Percentiles rank a stretch among this genome's conserved stretches.
phyloP scores from a whole-genome alignment of 345 rosid species.

The Hypericum androsaemum region DNA sequence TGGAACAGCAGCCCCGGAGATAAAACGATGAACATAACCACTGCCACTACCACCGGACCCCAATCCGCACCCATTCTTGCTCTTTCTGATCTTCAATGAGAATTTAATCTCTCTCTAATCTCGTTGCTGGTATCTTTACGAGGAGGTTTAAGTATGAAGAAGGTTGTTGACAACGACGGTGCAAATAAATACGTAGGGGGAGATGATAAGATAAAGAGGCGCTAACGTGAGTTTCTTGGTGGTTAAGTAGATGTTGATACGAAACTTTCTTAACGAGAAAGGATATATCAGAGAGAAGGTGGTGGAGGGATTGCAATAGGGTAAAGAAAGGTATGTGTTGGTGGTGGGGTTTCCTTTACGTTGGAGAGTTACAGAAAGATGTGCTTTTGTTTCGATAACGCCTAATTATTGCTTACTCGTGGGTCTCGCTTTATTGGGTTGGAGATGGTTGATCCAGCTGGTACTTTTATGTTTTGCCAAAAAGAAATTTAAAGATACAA shows the following conservation, averaged over 20 bases:
- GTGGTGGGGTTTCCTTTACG: conserved; percentile 40
- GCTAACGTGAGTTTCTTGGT: conserved; percentile 32
- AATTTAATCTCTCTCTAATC: background rate
- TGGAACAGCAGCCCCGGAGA: conserved; percentile 91
- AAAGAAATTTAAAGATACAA: conserved; percentile 1
- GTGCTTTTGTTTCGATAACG: conserved; percentile 12
- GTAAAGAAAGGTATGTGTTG: conserved; percentile 37
- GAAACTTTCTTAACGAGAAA: conserved; percentile 24
- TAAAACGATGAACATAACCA: conserved; percentile 58
- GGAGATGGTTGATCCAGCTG: conserved; percentile 8
- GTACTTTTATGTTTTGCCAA: conserved; percentile 19
- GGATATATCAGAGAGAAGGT: conserved; percentile 12
- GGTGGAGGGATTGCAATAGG: conserved; percentile 13
- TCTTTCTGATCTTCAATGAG: too few species aligned
- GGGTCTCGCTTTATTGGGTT: conserved; percentile 15
- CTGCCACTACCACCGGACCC: conserved; percentile 75
- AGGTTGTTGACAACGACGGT: background rate
- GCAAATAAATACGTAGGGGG: conserved; percentile 16
- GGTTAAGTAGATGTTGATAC: conserved; percentile 40
- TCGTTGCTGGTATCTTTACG: background rate
- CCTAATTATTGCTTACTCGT: conserved; percentile 19
- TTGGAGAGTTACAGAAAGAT: conserved; percentile 17
- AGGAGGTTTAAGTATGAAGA: conserved; percentile 3
- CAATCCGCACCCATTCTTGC: conserved; percentile 59
- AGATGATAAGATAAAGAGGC: conserved; percentile 6